Evolutionary conservation across 352 stramenopile genomes (phyloP).

Genomic region (Phytophthora sojae): DNA sequence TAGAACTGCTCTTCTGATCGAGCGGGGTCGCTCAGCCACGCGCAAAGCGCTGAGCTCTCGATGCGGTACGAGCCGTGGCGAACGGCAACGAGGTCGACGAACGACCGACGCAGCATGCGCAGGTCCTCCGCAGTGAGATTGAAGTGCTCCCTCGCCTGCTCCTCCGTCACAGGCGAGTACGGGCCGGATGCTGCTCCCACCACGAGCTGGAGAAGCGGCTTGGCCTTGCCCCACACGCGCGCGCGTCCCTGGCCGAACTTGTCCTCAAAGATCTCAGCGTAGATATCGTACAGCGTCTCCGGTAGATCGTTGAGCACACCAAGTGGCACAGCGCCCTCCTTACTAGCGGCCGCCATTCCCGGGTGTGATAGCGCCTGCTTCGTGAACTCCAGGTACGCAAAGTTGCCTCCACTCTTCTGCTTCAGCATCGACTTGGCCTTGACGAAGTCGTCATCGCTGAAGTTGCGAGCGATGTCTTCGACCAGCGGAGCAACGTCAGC

Average conservation of each 20-base stretch:
- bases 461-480: conserved; percentile 63
- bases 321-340: conserved; percentile 63
- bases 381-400: conserved; percentile 84
- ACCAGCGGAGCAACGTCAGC: conserved; percentile 62
- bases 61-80: conserved; percentile 75
- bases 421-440: conserved; percentile 65
- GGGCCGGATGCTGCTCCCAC: conserved; percentile 71
- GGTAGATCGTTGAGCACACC: conserved; percentile 77
- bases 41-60: conserved; percentile 70
- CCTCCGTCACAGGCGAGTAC: conserved; percentile 77
- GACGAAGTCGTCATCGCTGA: conserved; percentile 48
- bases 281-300: conserved; percentile 85
- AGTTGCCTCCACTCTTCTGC: conserved; percentile 79
- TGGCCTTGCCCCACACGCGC: conserved; percentile 82
- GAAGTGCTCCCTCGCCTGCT: conserved; percentile 69
- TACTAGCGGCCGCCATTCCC: conserved; percentile 45
- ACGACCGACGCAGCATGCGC: conserved; percentile 72
- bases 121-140: conserved; percentile 67
- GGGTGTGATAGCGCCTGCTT: conserved; percentile 77
- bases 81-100: conserved; percentile 79
- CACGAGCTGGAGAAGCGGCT: conserved; percentile 78
- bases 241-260: conserved; percentile 82
- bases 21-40: conserved; percentile 68
- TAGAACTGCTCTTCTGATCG: conserved; percentile 73
- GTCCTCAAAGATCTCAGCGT: conserved; percentile 87